phyloP scores from a whole-genome alignment of 2,329 filamentous ascomycete genomes.

The Tolypocladium endophyticum region DNA sequence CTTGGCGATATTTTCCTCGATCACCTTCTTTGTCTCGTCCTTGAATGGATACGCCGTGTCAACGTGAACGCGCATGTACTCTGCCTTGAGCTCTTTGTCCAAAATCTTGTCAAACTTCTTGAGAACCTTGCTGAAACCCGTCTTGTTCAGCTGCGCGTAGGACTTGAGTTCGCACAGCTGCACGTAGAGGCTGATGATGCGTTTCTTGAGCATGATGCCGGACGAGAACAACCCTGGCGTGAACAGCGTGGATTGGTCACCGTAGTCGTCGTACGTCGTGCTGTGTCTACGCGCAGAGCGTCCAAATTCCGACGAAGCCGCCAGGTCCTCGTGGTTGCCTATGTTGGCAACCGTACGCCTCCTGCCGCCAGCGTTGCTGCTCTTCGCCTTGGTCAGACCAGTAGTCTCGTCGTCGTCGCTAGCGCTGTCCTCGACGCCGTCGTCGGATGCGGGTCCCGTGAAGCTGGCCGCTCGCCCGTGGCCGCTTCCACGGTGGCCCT shows the following conservation, averaged over 20 bases:
- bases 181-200: conserved; percentile 78
- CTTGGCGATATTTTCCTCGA: conserved; percentile 62
- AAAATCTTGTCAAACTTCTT: conserved; percentile 99
- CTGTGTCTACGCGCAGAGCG: conserved; percentile 52
- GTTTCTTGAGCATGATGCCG: conserved; percentile 83
- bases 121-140: conserved; percentile 88
- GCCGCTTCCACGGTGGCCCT: conserved; percentile 13
- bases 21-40: conserved; percentile 54
- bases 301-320: conserved; percentile 48
- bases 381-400: conserved; percentile 35
- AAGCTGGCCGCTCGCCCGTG: conserved; percentile 20
- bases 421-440: conserved; percentile 45
- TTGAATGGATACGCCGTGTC: conserved; percentile 75
- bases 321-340: conserved; percentile 41
- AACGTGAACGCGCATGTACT: conserved; percentile 67
- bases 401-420: conserved; percentile 53
- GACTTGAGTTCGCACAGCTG: conserved; percentile 92
- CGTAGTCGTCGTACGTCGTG: conserved; percentile 64
- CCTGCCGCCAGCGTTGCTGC: conserved; percentile 27
- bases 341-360: conserved; percentile 23
- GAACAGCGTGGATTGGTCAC: conserved; percentile 60
- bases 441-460: conserved; percentile 36
- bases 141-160: conserved; percentile 91
- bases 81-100: conserved; percentile 65
- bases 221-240: conserved; percentile 53